Base-by-base conservation (phyloP, 805 yeast genomes). In the Helenozyma baotianmanensis region DNA sequence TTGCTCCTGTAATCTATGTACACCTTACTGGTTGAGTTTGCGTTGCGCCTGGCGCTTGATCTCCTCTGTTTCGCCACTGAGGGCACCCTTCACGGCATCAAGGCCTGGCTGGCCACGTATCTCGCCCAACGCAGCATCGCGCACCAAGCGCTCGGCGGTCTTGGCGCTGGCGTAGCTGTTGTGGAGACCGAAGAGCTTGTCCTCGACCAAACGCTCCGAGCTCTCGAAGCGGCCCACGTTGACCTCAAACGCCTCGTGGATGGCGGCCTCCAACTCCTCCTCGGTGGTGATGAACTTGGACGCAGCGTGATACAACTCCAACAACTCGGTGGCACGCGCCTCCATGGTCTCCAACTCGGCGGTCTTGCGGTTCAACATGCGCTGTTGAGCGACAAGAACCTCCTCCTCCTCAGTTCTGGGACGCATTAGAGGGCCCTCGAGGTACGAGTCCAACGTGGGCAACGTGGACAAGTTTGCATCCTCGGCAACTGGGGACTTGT, bases 231-330 rank as follows among this genome's bases (percentile, higher is more conserved):
- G 60, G 35, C 59, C 62, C 14, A 51, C 41, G 30, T 41, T 41
- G 36, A 60, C 57, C 44, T 69, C 70, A 45, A 80, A 75, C 30
- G 86, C 80, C 34, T 66, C 66, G 30, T 70, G 74, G 26, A 83
- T 74, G 32, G 80, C 76, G 14, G 57, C 62, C 26, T 71, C 74
- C 39, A 83, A 68, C 54, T 77, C 78, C 30, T 68, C 74, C 56
- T 83, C 95, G 19, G 80, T 80, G 24, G 85, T 76, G 46, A 87
- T 83, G 59, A 77, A 88, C 27, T 71, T 66, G 17, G 73, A 70
- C 1, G 90, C 64, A 2, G 79, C 73, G 50, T 86, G 86, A 58
- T 84, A 87, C 33, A 89, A 68, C 43, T 75, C 81, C 39, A 89
- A 62, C 29, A 88, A 59, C 29, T 72, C 64, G 24, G 63, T 63